Evolutionary conservation across 78 protist species (phyloP).

Genomic region (Chrysochromulina tobinii): DNA sequence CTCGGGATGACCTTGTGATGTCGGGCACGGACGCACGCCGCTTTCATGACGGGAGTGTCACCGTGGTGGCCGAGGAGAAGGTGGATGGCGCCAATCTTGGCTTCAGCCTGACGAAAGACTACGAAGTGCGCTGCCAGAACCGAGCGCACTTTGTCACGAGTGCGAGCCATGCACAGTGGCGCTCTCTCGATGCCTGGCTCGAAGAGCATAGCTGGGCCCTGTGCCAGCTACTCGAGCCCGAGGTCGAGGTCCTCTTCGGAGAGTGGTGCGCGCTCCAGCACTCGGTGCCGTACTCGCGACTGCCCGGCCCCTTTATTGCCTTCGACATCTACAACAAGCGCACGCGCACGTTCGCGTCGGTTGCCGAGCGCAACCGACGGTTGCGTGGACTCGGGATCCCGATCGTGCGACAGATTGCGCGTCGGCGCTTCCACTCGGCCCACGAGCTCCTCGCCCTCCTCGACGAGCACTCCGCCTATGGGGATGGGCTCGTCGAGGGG

Average conservation of each 20-base stretch:
- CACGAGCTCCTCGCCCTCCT: not conserved
- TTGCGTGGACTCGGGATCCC: not conserved
- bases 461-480: not conserved
- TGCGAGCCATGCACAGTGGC: constrained; percentile 9
- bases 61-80: constrained; percentile 35
- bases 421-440: not conserved
- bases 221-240: constrained; percentile 42
- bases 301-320: constrained; percentile 63
- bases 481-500: constrained; percentile 9
- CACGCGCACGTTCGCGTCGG: not conserved
- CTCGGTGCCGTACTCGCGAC: constrained; percentile 25
- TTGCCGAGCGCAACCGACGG: not conserved
- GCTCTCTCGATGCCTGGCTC: constrained; percentile 36
- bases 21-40: not conserved
- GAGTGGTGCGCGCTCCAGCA: constrained; percentile 61
- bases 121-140: constrained; percentile 33
- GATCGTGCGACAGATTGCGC: not conserved
- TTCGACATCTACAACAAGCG: constrained; percentile 54
- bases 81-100: constrained; percentile 61
- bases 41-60: not conserved
- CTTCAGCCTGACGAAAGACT: not conserved
- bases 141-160: constrained; percentile 47
- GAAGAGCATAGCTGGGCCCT: constrained; percentile 28
- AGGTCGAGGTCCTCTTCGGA: constrained; percentile 45
- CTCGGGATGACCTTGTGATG: constrained; percentile 47